Evolutionary conservation across 495 filamentous ascomycete species (phyloP).

Genomic region (Lentithecium fluviatile): DNA sequence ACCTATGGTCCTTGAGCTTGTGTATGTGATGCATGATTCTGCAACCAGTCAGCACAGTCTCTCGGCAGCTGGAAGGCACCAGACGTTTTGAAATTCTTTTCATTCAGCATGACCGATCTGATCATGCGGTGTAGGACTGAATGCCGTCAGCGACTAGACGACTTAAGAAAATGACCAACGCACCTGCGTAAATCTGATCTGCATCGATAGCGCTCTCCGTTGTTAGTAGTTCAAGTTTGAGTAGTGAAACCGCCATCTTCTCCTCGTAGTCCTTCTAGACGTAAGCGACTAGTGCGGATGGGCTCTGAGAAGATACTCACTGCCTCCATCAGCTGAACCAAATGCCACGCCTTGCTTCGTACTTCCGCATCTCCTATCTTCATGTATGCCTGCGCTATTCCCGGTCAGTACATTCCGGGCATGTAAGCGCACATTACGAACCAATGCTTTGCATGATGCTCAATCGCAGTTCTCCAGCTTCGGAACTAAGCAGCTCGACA

Average conservation of each 20-base stretch:
- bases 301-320: constrained; percentile 9
- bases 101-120: constrained; percentile 55
- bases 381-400: constrained; percentile 53
- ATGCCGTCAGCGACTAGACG: background rate
- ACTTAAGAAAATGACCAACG: background rate
- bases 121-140: constrained; percentile 52
- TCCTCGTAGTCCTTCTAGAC: constrained; percentile 54
- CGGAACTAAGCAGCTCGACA: constrained; percentile 55
- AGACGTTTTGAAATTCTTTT: constrained; percentile 61
- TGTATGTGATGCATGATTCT: constrained; percentile 66
- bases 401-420: constrained; percentile 6
- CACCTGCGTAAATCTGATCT: constrained; percentile 36
- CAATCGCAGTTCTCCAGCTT: constrained; percentile 63
- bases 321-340: constrained; percentile 58
- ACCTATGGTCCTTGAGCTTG: constrained; percentile 53
- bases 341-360: constrained; percentile 54
- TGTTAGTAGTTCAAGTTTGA: constrained; percentile 66
- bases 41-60: constrained; percentile 6
- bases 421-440: constrained; percentile 6
- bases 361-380: constrained; percentile 47
- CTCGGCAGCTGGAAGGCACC: background rate
- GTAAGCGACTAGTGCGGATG: constrained; percentile 2
- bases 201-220: constrained; percentile 34
- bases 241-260: constrained; percentile 62
- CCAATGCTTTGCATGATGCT: constrained; percentile 57